phyloP scores from a whole-genome alignment of 495 filamentous ascomycete species.

The Penicillium pulvis region DNA sequence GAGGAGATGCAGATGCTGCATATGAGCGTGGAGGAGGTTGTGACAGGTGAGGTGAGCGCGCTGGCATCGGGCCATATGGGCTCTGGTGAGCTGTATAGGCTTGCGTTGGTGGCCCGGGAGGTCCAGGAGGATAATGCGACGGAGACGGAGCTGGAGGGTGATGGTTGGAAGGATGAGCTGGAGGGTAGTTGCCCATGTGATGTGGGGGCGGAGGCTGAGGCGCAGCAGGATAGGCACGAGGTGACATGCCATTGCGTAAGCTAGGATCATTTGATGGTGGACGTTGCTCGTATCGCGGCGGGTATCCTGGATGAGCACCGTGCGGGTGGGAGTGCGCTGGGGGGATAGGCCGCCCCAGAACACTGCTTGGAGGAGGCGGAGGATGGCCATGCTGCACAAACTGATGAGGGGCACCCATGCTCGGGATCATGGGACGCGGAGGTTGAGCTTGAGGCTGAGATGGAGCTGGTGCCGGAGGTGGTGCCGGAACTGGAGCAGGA shows the following conservation, averaged over 20 bases:
- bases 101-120: constrained; percentile 41
- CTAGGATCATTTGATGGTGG: constrained; percentile 20
- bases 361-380: constrained; percentile 24
- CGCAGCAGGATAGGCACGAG: constrained; percentile 31
- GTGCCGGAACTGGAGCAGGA: neutral
- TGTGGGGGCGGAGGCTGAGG: constrained; percentile 26
- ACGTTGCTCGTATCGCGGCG: constrained; percentile 40
- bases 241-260: constrained; percentile 41
- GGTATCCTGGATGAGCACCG: constrained; percentile 23
- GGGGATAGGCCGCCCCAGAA: constrained; percentile 37
- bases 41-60: constrained; percentile 44
- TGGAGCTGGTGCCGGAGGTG: neutral
- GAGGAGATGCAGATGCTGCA: constrained; percentile 51
- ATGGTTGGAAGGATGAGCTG: constrained; percentile 28
- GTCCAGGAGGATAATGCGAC: constrained; percentile 39
- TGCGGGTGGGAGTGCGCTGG: constrained; percentile 31
- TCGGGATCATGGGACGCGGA: constrained; percentile 38
- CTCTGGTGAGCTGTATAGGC: constrained; percentile 43
- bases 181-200: constrained; percentile 38
- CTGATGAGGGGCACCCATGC: constrained; percentile 28
- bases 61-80: constrained; percentile 42
- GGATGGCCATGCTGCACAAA: constrained; percentile 37
- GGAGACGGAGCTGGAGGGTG: constrained; percentile 26
- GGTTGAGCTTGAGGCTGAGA: neutral
- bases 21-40: constrained; percentile 41